Evolutionary conservation across 352 stramenopile species (phyloP).

Genomic region (Phytophthora multivora): DNA sequence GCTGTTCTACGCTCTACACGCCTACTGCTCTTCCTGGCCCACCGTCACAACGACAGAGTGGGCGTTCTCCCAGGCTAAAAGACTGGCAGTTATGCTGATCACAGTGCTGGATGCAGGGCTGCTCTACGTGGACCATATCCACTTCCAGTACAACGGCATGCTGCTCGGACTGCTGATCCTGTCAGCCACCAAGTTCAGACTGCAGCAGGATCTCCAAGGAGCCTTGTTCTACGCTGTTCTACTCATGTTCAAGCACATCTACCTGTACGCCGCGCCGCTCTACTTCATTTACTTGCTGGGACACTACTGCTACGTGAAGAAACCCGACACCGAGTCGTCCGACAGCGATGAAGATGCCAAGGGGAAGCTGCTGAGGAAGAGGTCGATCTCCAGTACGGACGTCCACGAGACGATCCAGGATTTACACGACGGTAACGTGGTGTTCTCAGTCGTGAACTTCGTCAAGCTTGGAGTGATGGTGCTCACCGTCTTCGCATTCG

Average conservation of each 20-base stretch:
- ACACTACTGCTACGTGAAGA: conserved; percentile 88
- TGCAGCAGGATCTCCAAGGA: conserved; percentile 86
- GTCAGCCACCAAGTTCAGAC: conserved; percentile 83
- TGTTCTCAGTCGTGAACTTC: conserved; percentile 77
- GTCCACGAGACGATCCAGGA: conserved; percentile 70
- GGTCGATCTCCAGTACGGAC: conserved; percentile 76
- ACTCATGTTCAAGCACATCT: conserved; percentile 98
- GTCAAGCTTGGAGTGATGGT: conserved; percentile 86
- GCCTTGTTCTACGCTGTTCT: conserved; percentile 92
- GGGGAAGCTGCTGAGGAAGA: conserved; percentile 43
- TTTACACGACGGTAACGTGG: conserved; percentile 55
- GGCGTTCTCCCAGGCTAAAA: conserved; percentile 65
- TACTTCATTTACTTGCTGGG: conserved; percentile 97
- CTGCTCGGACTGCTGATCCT: conserved; percentile 94
- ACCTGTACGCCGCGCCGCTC: conserved; percentile 93
- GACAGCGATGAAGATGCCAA: conserved; percentile 24
- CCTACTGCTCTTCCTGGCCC: conserved; percentile 84
- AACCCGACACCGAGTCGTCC: conserved; percentile 13
- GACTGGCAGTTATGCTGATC: conserved; percentile 79
- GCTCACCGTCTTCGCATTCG: conserved; percentile 75
- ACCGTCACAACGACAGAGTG: conserved; percentile 74
- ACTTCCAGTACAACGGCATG: conserved; percentile 99
- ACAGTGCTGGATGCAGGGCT: conserved; percentile 94
- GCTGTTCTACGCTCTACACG: conserved; percentile 84
- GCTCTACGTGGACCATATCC: conserved; percentile 97